Conservation (phyloP, 1,284 basidiomycete genomes). For the Somion occarium region DNA sequence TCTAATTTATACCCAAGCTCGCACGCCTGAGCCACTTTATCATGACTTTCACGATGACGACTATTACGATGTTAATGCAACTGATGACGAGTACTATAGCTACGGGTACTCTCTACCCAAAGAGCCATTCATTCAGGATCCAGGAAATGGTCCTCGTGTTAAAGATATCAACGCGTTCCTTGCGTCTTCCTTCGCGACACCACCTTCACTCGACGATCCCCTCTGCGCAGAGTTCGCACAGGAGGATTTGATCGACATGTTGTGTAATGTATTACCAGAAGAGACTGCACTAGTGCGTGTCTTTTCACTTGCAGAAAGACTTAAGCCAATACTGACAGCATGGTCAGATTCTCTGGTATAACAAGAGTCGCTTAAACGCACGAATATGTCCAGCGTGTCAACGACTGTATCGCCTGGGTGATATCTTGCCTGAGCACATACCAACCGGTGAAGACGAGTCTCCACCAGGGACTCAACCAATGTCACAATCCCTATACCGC, state of each 20-base stretch:
- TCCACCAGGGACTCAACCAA: slow-evolving; percentile 17
- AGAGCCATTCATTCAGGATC: slow-evolving; percentile 62
- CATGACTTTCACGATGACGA: not conserved
- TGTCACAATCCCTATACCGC: slow-evolving; percentile 33
- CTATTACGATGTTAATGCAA: not conserved
- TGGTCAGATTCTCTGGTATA: slow-evolving; percentile 74
- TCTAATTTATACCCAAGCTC: not conserved
- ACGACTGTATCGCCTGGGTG: slow-evolving; percentile 63
- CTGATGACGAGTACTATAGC: slow-evolving; percentile 13
- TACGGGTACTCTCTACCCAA: slow-evolving; percentile 25
- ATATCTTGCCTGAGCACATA: slow-evolving; percentile 50
- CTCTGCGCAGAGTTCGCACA: slow-evolving; percentile 71
- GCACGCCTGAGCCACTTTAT: not conserved
- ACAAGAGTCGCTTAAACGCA: slow-evolving; percentile 63
- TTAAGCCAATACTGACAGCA: not conserved
- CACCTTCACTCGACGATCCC: slow-evolving; percentile 53
- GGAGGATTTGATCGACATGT: slow-evolving; percentile 67
- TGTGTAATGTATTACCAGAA: slow-evolving; percentile 60
- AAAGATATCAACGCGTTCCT: slow-evolving; percentile 57
- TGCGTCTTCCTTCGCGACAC: slow-evolving; percentile 56
- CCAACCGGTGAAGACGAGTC: slow-evolving; percentile 21
- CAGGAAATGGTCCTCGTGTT: slow-evolving; percentile 73
- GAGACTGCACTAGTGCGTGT: slow-evolving; percentile 61
- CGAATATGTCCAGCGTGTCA: slow-evolving; percentile 75
- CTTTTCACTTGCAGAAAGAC: not conserved